These are phyloP conservation scores for Aureobasidium sp. DNA, from an alignment of 2,329 filamentous ascomycete species.

Conservation along the genomic window DNA sequence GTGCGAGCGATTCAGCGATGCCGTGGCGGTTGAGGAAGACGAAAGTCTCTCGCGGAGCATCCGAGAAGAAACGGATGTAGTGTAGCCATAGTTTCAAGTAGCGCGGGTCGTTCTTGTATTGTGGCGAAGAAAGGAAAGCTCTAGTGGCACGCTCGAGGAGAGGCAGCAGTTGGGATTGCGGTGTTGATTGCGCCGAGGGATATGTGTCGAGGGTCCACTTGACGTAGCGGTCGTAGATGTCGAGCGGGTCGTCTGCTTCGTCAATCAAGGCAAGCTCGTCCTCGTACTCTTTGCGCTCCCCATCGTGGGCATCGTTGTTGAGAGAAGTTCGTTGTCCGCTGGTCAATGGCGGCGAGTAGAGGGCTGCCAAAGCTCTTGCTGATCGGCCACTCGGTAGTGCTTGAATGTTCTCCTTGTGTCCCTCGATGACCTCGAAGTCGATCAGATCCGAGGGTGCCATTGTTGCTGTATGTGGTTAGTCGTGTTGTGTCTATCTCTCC, in stretches of 20 bases:
- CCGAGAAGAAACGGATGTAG: slow-evolving; percentile 88
- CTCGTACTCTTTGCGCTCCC: slow-evolving; percentile 76
- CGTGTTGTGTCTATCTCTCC: neutral
- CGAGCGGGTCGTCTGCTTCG: slow-evolving; percentile 90
- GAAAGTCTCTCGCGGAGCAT: slow-evolving; percentile 86
- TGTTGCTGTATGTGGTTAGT: neutral
- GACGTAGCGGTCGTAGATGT: slow-evolving; percentile 92
- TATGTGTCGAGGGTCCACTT: slow-evolving; percentile 96
- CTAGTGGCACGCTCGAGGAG: slow-evolving; percentile 91
- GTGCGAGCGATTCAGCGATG: slow-evolving; percentile 76
- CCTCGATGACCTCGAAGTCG: slow-evolving; percentile 86
- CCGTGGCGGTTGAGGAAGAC: slow-evolving; percentile 81
- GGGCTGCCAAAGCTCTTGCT: slow-evolving; percentile 75
- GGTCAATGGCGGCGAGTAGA: slow-evolving; percentile 53
- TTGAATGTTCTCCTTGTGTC: slow-evolving; percentile 97
- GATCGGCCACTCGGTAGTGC: slow-evolving; percentile 81
- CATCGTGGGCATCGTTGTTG: slow-evolving; percentile 68
- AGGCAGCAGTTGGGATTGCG: slow-evolving; percentile 79
- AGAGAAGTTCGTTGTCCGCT: slow-evolving; percentile 15
- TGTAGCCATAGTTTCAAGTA: slow-evolving; percentile 91
- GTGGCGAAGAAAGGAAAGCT: slow-evolving; percentile 69
- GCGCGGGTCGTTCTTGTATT: slow-evolving; percentile 91
- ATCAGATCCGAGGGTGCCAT: slow-evolving; percentile 37
- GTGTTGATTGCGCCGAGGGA: slow-evolving; percentile 83
- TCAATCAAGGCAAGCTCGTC: slow-evolving; percentile 66